phyloP scores from a whole-genome alignment of 2,329 filamentous ascomycete genomes.

The Diplodia seriata region DNA sequence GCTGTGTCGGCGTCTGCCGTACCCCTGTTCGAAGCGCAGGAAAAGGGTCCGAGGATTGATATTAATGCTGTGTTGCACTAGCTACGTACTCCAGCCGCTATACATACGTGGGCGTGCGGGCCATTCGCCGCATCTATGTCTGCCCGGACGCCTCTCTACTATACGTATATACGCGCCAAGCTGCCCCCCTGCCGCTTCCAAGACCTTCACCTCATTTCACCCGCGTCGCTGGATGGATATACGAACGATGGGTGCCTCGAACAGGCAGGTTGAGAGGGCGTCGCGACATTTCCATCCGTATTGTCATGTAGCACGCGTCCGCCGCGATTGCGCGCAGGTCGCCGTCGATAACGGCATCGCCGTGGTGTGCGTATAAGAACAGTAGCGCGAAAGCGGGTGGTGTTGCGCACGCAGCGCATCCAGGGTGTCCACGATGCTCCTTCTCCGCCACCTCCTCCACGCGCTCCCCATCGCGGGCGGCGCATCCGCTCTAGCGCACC shows the following conservation, averaged over 20 bases:
- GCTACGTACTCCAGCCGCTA: not conserved
- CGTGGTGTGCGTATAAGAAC: not conserved
- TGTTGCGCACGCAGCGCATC: no score
- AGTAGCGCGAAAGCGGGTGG: not conserved
- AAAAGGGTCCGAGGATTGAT: no score
- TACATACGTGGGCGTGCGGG: not conserved
- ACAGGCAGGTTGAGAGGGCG: conserved; percentile 3
- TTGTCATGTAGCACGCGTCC: not conserved
- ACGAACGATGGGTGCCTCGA: not conserved
- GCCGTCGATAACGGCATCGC: not conserved
- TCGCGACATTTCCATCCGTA: not conserved
- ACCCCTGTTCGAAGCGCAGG: no score
- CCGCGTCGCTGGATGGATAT: not conserved
- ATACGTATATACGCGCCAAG: not conserved
- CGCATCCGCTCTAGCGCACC: conserved; percentile 1
- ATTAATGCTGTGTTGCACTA: no score
- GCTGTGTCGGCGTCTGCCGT: not conserved
- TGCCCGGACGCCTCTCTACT: not conserved
- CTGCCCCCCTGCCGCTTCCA: not conserved
- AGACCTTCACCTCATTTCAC: conserved; percentile 14
- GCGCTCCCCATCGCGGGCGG: conserved; percentile 7
- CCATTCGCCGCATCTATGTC: conserved; percentile 16
- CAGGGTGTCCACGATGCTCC: not conserved
- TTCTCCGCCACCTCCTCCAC: conserved; percentile 8
- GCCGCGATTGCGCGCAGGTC: not conserved